Base-by-base conservation (phyloP, 306 rosid species). In the Sechiopsis laciniata region DNA sequence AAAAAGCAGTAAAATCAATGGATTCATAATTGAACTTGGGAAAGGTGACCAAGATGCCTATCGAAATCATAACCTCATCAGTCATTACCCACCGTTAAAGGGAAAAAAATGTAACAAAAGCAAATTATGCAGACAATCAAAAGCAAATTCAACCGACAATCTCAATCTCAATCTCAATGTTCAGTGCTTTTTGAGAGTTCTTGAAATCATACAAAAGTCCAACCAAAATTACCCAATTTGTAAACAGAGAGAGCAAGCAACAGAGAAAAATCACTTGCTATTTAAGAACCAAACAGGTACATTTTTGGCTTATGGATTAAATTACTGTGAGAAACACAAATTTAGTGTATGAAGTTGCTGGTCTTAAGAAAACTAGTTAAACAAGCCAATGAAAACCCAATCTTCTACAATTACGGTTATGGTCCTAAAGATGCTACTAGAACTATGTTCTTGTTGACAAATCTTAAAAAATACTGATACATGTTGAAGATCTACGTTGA, bases 1-100 rank as follows among this genome's bases (percentile, higher is more conserved):
- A 45, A 66, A 66, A 66, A 42, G 72, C 54, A 42, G 72, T 12
- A 56, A 68, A 69, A 69, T 69, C 56, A 69, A 69, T 46, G 56
- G 58, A 21, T 50, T 69, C 73, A 69, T 69, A 24, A 69, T 69
- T 69, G n/a, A 50, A 48, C 58, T 69, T 40, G 58, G 73, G 73
- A 69, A 66, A 66, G 17, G 72, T 19, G 32, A 66, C 53, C 35
- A 6, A 66, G 17, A 45, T 42, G 72, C 54, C 32, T 11, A 45
- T 42, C 13, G 2, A 48, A 21, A 48, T 46, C 40, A 68, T 68
- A 22, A 46, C 32, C 21, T 3, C 57, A 46, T 66, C 72, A 20
- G n/a, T 68, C 17, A 69, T 69, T 57, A 52, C 13, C 9, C 57
- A 68, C 56, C 11, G 57, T 21, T 68, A 1, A 68, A n/a, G n/a